Conservation (phyloP, 805 yeast species). For the Blastobotrys chiropterorum region DNA sequence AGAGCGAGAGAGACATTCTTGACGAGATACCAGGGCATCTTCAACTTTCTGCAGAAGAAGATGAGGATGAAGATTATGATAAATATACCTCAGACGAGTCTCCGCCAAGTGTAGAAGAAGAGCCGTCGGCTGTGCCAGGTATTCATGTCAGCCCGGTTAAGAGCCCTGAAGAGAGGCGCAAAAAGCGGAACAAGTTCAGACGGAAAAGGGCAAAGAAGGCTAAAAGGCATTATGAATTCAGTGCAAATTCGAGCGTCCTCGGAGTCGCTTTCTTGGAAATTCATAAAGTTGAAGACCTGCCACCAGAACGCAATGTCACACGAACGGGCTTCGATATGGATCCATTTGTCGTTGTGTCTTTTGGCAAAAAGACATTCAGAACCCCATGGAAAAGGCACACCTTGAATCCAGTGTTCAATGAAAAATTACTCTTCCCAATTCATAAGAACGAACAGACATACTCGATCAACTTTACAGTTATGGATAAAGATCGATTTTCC, state of each 20-base stretch:
- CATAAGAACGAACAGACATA: conserved; percentile 57
- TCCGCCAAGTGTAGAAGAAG: no score
- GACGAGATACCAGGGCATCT: conserved; percentile 2
- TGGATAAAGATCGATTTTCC: conserved; percentile 81
- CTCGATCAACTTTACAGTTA: conserved; percentile 61
- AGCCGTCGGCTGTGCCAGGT: neutral
- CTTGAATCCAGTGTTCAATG: conserved; percentile 74
- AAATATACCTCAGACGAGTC: no score
- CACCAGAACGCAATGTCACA: conserved; percentile 65
- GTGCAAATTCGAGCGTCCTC: conserved; percentile 23
- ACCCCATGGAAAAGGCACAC: conserved; percentile 83
- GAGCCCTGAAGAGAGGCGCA: neutral
- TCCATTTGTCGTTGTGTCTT: conserved; percentile 87
- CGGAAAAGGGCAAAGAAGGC: conserved; percentile 4
- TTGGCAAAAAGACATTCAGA: conserved; percentile 81
- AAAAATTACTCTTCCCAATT: conserved; percentile 73
- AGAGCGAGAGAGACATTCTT: neutral
- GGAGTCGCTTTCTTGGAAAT: conserved; percentile 81
- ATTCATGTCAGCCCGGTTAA: neutral
- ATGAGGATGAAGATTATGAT: conserved; percentile 6
- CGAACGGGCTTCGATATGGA: conserved; percentile 89
- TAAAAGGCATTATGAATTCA: conserved; percentile 21
- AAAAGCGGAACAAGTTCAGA: conserved; percentile 1
- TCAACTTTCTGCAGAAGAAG: conserved; percentile 4
- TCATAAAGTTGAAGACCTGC: conserved; percentile 66